These are phyloP conservation scores for Diplodia mutila DNA, from an alignment of 2,329 filamentous ascomycete genomes.

Conservation along the genomic window DNA sequence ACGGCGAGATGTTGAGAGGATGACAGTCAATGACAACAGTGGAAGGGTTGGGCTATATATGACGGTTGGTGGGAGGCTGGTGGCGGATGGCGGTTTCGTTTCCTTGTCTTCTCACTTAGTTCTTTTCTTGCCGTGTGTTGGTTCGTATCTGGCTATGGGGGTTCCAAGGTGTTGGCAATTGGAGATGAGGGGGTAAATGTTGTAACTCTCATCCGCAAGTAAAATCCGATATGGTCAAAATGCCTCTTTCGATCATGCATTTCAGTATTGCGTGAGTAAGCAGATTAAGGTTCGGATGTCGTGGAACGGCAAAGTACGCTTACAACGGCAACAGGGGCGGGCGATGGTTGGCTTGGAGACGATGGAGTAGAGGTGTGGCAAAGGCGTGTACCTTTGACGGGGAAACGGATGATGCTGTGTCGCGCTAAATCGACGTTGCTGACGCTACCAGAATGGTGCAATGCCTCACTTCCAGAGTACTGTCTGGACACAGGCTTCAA, in stretches of 20 bases:
- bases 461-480: too few species aligned
- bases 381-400: background rate
- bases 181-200: conserved; percentile 17
- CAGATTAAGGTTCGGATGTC: background rate
- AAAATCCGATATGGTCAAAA: conserved; percentile 10
- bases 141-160: conserved; percentile 23
- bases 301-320: conserved; percentile 2
- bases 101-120: conserved; percentile 12
- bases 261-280: too few species aligned
- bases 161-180: conserved; percentile 23
- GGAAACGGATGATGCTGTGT: background rate
- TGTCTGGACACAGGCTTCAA: background rate
- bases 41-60: conserved; percentile 2
- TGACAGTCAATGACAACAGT: background rate
- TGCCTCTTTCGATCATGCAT: background rate
- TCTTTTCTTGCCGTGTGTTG: conserved; percentile 21
- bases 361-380: background rate
- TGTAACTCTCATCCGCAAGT: conserved; percentile 11
- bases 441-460: background rate
- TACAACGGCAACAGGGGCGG: too few species aligned
- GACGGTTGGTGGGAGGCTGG: conserved; percentile 1
- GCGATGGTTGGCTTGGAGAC: conserved; percentile 15
- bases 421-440: background rate
- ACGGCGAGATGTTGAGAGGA: background rate
- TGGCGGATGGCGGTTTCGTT: conserved; percentile 6